A percentile compares a stretch with the other conserved stretches of the same genome.
Evolutionary conservation across 1,284 basidiomycete species (phyloP).

Genomic region (Malassezia cuniculi): DNA sequence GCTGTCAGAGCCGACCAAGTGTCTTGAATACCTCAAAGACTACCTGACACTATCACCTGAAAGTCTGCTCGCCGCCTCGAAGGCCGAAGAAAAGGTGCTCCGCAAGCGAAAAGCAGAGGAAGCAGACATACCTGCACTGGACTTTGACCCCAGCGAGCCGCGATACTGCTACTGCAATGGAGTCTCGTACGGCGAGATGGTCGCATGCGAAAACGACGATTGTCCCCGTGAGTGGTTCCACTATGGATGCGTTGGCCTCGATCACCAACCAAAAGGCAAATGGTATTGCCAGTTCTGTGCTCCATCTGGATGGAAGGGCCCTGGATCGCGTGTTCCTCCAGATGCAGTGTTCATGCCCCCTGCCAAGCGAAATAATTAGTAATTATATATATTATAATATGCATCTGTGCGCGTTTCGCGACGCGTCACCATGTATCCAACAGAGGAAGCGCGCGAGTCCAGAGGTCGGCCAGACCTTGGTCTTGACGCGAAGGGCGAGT

Average conservation of each 20-base stretch:
- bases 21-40: conserved; percentile 11
- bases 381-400: neutral
- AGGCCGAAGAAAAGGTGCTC: no score
- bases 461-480: conserved; percentile 31
- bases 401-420: neutral
- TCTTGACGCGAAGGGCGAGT: conserved; percentile 29
- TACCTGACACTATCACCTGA: no score
- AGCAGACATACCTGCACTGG: conserved; percentile 11
- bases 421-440: conserved; percentile 27
- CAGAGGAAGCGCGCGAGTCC: conserved; percentile 15
- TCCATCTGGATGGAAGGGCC: conserved; percentile 27
- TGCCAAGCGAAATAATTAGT: conserved; percentile 2
- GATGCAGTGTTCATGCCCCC: conserved; percentile 9
- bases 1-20: conserved; percentile 7
- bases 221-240: conserved; percentile 49
- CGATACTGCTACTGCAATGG: conserved; percentile 50
- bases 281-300: conserved; percentile 45
- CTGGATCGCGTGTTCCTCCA: conserved; percentile 21
- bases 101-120: neutral
- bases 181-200: conserved; percentile 47
- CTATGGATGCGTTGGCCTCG: conserved; percentile 34
- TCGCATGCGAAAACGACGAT: conserved; percentile 48
- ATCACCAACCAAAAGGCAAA: conserved; percentile 20
- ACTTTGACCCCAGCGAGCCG: conserved; percentile 48
- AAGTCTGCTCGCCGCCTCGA: neutral